Conservation (phyloP, 2,329 filamentous ascomycete species). For the Ambrosiella xylebori region DNA sequence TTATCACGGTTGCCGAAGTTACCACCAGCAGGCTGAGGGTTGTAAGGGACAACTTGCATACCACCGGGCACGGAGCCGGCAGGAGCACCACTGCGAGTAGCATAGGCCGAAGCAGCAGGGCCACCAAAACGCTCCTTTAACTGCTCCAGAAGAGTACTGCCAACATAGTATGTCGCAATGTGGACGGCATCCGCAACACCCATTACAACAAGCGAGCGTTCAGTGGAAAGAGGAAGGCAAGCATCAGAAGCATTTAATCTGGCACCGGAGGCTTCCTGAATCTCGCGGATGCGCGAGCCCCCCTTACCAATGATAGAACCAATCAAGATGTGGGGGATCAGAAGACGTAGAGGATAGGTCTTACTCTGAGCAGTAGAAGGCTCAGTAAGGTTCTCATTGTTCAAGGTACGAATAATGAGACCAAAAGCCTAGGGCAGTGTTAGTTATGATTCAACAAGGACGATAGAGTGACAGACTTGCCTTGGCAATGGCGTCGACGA, state of each 20-base stretch:
- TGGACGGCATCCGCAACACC: slow-evolving; percentile 96
- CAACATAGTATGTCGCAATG: slow-evolving; percentile 97
- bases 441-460: background rate
- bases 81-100: slow-evolving; percentile 81
- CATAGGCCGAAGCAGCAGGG: slow-evolving; percentile 91
- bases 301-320: slow-evolving; percentile 98
- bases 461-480: slow-evolving; percentile 27
- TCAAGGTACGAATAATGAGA: slow-evolving; percentile 91
- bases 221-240: slow-evolving; percentile 82
- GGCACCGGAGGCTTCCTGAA: slow-evolving; percentile 92
- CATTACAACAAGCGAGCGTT: slow-evolving; percentile 94
- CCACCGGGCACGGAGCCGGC: slow-evolving; percentile 88
- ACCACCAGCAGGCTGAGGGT: slow-evolving; percentile 69
- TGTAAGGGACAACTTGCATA: slow-evolving; percentile 98
- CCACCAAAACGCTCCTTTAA: slow-evolving; percentile 92
- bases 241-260: slow-evolving; percentile 92
- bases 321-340: slow-evolving; percentile 93
- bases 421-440: slow-evolving; percentile 58
- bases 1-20: slow-evolving; percentile 85
- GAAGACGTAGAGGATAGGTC: slow-evolving; percentile 86
- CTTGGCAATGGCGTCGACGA: slow-evolving; percentile 93
- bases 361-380: slow-evolving; percentile 87
- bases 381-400: slow-evolving; percentile 82
- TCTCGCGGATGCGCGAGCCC: slow-evolving; percentile 89
- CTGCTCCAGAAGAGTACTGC: slow-evolving; percentile 93